Evolutionary conservation across 2,329 filamentous ascomycete species (phyloP).

Genomic region (Alternaria triticina): DNA sequence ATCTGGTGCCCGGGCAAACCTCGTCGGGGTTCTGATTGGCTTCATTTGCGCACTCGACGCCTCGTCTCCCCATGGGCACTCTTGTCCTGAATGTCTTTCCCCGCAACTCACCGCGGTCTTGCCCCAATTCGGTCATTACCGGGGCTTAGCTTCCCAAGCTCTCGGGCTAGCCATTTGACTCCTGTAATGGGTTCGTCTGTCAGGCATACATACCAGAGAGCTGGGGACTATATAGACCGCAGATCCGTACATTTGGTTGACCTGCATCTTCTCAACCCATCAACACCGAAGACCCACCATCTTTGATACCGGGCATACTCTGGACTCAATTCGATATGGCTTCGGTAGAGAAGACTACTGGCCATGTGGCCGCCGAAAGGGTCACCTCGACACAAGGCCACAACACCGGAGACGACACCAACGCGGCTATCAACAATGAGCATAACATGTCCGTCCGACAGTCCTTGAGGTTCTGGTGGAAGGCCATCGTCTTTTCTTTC

Average conservation of each 20-base stretch:
- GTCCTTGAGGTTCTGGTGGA: constrained; percentile 79
- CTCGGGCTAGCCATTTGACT: constrained; percentile 18
- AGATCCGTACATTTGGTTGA: constrained; percentile 1
- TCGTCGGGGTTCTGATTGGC: constrained; percentile 18
- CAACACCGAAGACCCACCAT: background rate
- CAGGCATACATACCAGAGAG: background rate
- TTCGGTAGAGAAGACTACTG: constrained; percentile 23
- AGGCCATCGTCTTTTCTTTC: constrained; percentile 80
- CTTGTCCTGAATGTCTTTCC: constrained; percentile 19
- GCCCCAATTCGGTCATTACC: constrained; percentile 17
- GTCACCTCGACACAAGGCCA: constrained; percentile 19
- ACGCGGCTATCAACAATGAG: constrained; percentile 48
- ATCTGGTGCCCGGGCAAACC: constrained; percentile 1
- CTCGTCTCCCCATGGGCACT: constrained; percentile 28
- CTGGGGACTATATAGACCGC: constrained; percentile 16
- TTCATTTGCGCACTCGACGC: constrained; percentile 2
- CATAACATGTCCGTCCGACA: constrained; percentile 64
- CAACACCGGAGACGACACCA: constrained; percentile 22
- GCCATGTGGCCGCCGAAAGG: constrained; percentile 28
- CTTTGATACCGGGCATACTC: background rate
- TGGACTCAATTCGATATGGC: constrained; percentile 9
- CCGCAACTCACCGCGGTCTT: constrained; percentile 24
- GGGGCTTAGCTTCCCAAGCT: constrained; percentile 12
- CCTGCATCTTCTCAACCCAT: background rate
- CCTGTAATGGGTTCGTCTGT: background rate